Evolutionary conservation across 163 green algal genomes (phyloP), one percentile per base, ranked within the genome.

Genomic region (Prototheca cutis): DNA sequence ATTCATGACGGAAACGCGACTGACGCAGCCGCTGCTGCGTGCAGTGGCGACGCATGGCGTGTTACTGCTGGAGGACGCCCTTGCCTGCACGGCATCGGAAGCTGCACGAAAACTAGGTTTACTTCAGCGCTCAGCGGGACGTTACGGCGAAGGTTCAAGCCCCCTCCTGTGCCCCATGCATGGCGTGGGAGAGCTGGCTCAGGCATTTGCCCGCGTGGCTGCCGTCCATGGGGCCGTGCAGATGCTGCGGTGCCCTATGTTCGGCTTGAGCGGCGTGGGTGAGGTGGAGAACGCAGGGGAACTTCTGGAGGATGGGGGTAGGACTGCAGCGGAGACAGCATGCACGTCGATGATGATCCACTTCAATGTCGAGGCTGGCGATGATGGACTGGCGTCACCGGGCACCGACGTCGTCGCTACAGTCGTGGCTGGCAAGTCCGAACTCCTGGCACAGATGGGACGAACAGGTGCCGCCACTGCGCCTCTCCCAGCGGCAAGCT

Each of bases 161-260:
- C 66, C 78, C 4, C 68, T 84, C 32, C 42, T 85, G 40, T 59
- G 58, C 13, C 75, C 77, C 10, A 33, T 76, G 36, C 78, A 84
- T 58, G 75, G 78, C 33, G 45, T 53, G 40, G 76, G 62, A 1
- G 78, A 85, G 69, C 56, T 85, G 63, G 62, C 72, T 18, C 75
- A 80, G 63, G 72, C 75, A 0, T 71, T 78, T 27, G 75, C 59
- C 32, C 63, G 78, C 1, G 51, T 63, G 18, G 76, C 78, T 1
- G 78, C 78, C 23, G 78, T 85, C 4, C 23, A 56, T 15, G 75
- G 78, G 17, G 76, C 78, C 3, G 34, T 78, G 23, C 78, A 84
- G 59, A 63, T 81, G 31, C 67, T 85, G 54, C 63, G 73, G 4
- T 69, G 70, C 23, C 40, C 29, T 1, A n/a, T 80, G 0, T 27